phyloP scores from a whole-genome alignment of 768 basidiomycete species.

The Gyrodon lividus region DNA sequence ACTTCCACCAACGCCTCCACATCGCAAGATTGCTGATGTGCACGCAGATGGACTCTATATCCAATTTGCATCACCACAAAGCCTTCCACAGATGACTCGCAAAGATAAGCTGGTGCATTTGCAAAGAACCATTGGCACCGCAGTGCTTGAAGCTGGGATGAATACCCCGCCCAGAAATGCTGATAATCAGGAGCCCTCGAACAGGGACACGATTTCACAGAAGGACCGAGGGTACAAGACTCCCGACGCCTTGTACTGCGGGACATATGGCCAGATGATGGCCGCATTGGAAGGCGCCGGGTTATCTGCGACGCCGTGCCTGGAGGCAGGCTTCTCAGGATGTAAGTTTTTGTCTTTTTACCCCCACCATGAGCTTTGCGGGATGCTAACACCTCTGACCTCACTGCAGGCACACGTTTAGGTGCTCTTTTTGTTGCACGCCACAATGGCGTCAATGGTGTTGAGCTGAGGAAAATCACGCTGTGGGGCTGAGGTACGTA shows the following conservation, averaged over 20 bases:
- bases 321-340: conserved; percentile 28
- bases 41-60: conserved; percentile 26
- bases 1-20: conserved; percentile 16
- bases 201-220: background rate
- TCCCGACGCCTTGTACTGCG: conserved; percentile 37
- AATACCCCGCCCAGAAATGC: conserved; percentile 27
- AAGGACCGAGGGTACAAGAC: conserved; percentile 13
- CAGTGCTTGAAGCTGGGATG: conserved; percentile 42
- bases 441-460: conserved; percentile 23
- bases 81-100: conserved; percentile 10
- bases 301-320: conserved; percentile 33
- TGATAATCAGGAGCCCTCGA: background rate
- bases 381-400: background rate
- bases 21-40: background rate
- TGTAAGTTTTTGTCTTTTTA: conserved; percentile 23
- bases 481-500: conserved; percentile 36
- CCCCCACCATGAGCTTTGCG: background rate
- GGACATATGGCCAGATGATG: conserved; percentile 44
- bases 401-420: conserved; percentile 36
- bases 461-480: conserved; percentile 41
- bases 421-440: conserved; percentile 42
- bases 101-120: conserved; percentile 27
- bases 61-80: conserved; percentile 14
- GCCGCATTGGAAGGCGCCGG: conserved; percentile 38
- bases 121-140: conserved; percentile 36